phyloP scores from a whole-genome alignment of 2,329 filamentous ascomycete species.

The Diaporthe humulicola region DNA sequence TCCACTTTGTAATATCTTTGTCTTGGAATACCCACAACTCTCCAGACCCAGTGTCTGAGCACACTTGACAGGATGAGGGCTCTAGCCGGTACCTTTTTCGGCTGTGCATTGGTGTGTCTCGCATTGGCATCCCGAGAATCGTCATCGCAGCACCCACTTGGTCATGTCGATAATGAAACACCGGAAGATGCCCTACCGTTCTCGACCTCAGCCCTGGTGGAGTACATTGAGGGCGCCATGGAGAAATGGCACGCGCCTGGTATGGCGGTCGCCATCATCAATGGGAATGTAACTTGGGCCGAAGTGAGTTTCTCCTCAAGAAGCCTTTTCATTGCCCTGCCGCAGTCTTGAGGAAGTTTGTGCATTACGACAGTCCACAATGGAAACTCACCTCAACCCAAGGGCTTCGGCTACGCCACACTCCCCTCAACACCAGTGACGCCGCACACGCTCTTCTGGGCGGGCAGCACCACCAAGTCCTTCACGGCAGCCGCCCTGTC shows the following conservation, averaged over 20 bases:
- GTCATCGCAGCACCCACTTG: not conserved
- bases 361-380: not conserved
- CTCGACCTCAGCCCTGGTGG: slow-evolving; percentile 9
- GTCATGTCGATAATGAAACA: not conserved
- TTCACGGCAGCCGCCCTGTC: slow-evolving; percentile 64
- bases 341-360: not conserved
- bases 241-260: slow-evolving; percentile 62
- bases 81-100: not conserved
- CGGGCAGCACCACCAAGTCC: slow-evolving; percentile 69
- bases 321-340: too few relatives aligned
- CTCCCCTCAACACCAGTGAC: slow-evolving; percentile 51
- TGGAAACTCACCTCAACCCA: slow-evolving; percentile 43
- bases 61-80: not conserved
- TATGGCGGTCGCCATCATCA: slow-evolving; percentile 61
- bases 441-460: slow-evolving; percentile 65
- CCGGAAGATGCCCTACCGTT: not conserved
- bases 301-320: slow-evolving; percentile 49
- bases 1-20: not conserved
- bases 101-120: not conserved
- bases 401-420: slow-evolving; percentile 56
- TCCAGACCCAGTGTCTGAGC: not conserved
- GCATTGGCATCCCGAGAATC: not conserved
- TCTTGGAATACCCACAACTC: not conserved
- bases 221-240: slow-evolving; percentile 48
- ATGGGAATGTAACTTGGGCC: slow-evolving; percentile 56